Base-by-base conservation (phyloP, 2,329 filamentous ascomycete genomes). In the Sordariomycetes sp. region DNA sequence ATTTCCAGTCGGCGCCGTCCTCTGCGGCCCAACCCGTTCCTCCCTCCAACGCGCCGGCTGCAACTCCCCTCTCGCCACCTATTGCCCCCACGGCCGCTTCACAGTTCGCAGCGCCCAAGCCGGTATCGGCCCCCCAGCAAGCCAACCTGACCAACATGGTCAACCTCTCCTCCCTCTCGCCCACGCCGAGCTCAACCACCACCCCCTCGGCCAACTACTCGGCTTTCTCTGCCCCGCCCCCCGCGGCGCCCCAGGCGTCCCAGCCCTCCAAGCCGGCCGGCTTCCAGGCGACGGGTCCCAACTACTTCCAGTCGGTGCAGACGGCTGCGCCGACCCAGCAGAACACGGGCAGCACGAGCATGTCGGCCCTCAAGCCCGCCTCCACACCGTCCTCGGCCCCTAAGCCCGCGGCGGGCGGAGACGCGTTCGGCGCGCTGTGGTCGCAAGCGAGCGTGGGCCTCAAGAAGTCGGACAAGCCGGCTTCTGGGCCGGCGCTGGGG, bases 361-460 rank as follows among this genome's bases (percentile, higher is more conserved):
- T 74, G 68, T 75, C 74, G 14, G 73, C 73, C 59, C 74, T 75
- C 62, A 80, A 81, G 66, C 74, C 77, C 16, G 73, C 78, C 14
- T 71, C 74, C 14, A 70, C 75, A 24, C 69, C 77, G 2, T 71
- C 75, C 25, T 69, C 76, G 1, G 66, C 73, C 16, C 75, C 74
- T 58, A 86, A 86, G 67, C 48, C 56, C 48, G 82, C 82, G 24
- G 70, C 68, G 50, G 85, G 87, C 1, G 87, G 87, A 20, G 94
- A 99, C 71, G 93, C 89, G 0, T 99, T 99, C 66, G 92, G 91
- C 16, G 88, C 86, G 22, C 79, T 99, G 37, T 95, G 95, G 83
- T 87, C 87, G 60, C 85, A 83, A 63, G 86, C 86, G 32, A 90
- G 85, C 62, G 80, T 80, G 12, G 85, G 86, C 53, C 81, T 91